Base-by-base conservation (phyloP, 2,329 filamentous ascomycete species). In the Cadophora malorum region DNA sequence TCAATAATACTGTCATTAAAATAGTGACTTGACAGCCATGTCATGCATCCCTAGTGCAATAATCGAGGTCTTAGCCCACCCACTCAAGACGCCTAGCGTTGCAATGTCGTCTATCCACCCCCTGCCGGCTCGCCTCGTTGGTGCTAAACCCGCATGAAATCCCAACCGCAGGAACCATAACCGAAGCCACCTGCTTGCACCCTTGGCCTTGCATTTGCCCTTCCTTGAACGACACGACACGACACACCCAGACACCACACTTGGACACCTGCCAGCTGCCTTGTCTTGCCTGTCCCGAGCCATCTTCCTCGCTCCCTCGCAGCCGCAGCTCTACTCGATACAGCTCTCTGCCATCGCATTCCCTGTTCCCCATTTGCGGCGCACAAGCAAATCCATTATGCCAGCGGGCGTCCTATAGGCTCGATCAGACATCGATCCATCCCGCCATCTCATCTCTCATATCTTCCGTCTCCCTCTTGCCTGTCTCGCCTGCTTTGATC, bases 371-470 rank as follows among this genome's bases (percentile, higher is more conserved):
- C 38, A 23, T 33, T 33, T 12, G 35, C 41, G 41, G 59, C 59
- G 59, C 47, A 31, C 58, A 28, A 60, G 31, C 35, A 61, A 49
- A 62, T 28, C 59, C 23, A 62, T 41, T 23, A 62, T 62, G 59
- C 59, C 41, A 62, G 45, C 41, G 23, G 41, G 59, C 59, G 19
- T 35, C 59, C 41, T 35, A 62, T 49, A 62, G 59, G 59, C 45
- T 41, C 41, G 59, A 50, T 62, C 41, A 62, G 31, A 25, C 45
- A 16, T 49, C n/a, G 19, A 49, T 62, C 25, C 23, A 33, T 53
- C 47, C 49, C 61, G 61, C 61, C 12, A 55, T 63, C 61, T 63
- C 61, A 53, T 55, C 47, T 53, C 61, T 59, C n/a, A 59, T 59
- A 59, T 59, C 33, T 45, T 38, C 56, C 56, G 56, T 45, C 56